These are phyloP conservation scores for Nemania serpens DNA, from an alignment of 2,329 filamentous ascomycete species.

Conservation along the genomic window DNA sequence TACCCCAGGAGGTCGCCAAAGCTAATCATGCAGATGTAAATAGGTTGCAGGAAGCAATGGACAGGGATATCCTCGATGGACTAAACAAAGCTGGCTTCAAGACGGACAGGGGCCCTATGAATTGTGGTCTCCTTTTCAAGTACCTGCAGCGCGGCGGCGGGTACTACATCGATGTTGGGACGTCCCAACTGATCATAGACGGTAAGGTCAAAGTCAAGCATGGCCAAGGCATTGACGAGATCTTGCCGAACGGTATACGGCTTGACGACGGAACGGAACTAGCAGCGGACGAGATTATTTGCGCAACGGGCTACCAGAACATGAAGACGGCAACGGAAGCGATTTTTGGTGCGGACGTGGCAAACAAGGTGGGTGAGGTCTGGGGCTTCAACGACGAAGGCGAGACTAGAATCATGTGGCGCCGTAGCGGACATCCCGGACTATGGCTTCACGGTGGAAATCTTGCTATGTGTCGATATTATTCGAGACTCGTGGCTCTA, in stretches of 20 bases:
- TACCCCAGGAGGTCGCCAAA: constrained; percentile 65
- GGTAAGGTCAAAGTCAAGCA: constrained; percentile 61
- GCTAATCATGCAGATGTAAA: constrained; percentile 56
- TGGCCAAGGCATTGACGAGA: constrained; percentile 53
- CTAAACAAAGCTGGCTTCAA: constrained; percentile 62
- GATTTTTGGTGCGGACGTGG: constrained; percentile 66
- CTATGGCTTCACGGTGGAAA: constrained; percentile 72
- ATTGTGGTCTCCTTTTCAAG: constrained; percentile 59
- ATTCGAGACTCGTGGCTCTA: constrained; percentile 57
- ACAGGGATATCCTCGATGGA: constrained; percentile 50
- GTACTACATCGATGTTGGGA: constrained; percentile 64
- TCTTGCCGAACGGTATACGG: constrained; percentile 47
- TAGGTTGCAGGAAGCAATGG: constrained; percentile 42
- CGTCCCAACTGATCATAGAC: constrained; percentile 57
- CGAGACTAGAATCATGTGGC: constrained; percentile 63
- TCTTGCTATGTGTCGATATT: constrained; percentile 64
- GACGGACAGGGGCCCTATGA: constrained; percentile 60
- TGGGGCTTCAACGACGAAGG: constrained; percentile 65
- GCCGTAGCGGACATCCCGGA: constrained; percentile 62
- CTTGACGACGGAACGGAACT: constrained; percentile 56
- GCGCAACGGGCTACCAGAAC: constrained; percentile 64
- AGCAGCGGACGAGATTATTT: constrained; percentile 60
- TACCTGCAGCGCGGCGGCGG: constrained; percentile 65
- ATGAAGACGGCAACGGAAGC: constrained; percentile 67
- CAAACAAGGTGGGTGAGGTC: constrained; percentile 60